phyloP scores from a whole-genome alignment of 2,329 filamentous ascomycete species.

The Parafenestella ontariensis region DNA sequence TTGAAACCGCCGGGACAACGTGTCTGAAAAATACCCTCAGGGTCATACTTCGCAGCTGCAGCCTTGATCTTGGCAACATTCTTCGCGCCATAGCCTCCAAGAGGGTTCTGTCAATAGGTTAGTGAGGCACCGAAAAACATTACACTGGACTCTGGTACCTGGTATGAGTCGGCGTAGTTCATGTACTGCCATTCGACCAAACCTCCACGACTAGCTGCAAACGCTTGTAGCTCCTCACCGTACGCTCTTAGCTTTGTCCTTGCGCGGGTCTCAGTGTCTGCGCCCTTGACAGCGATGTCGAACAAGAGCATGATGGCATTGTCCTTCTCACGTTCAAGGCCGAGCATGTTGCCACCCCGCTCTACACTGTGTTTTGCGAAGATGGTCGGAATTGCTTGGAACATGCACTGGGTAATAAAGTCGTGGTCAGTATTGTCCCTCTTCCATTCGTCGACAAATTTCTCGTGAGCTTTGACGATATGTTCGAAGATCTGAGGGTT shows the following conservation, averaged over 20 bases:
- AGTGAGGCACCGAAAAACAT: not conserved
- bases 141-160: conserved; percentile 9
- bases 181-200: conserved; percentile 32
- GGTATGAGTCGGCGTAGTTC: conserved; percentile 46
- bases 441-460: conserved; percentile 29
- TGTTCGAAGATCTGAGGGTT: conserved; percentile 18
- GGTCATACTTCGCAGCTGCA: conserved; percentile 50
- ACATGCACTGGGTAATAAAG: conserved; percentile 36
- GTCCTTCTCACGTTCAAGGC: conserved; percentile 22
- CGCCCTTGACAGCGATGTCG: conserved; percentile 22
- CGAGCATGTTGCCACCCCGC: conserved; percentile 37
- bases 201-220: conserved; percentile 15
- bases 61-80: conserved; percentile 46
- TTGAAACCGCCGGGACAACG: conserved; percentile 55
- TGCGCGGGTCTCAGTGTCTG: conserved; percentile 19
- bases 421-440: conserved; percentile 11
- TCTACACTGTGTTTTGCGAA: conserved; percentile 25
- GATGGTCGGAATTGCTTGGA: conserved; percentile 26
- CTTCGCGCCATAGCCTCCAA: conserved; percentile 50
- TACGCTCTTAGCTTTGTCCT: conserved; percentile 16
- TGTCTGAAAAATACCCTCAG: conserved; percentile 49
- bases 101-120: conserved; percentile 41
- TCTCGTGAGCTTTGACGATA: conserved; percentile 28
- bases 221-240: conserved; percentile 18
- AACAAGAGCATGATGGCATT: conserved; percentile 33